Evolutionary conservation across 495 filamentous ascomycete genomes (phyloP).

Genomic region (Neurospora africana): DNA sequence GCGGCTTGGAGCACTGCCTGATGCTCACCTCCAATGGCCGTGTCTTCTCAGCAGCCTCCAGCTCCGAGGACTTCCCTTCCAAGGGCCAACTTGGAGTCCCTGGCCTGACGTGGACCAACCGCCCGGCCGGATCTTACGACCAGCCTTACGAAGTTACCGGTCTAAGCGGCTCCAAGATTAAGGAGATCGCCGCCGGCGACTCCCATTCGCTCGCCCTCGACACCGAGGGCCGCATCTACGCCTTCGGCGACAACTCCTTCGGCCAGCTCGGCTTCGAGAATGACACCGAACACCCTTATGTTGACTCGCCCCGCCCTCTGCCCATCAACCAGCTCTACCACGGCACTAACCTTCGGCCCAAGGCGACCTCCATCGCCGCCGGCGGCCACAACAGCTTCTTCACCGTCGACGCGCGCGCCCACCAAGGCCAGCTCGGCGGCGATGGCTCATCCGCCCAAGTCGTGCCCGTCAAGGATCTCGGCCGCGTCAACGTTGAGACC

Average conservation of each 20-base stretch:
- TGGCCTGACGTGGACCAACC: slow-evolving; percentile 66
- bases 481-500: slow-evolving; percentile 56
- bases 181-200: slow-evolving; percentile 71
- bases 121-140: slow-evolving; percentile 70
- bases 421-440: not conserved
- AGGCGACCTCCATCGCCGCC: slow-evolving; percentile 64
- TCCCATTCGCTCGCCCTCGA: slow-evolving; percentile 75
- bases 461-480: slow-evolving; percentile 28
- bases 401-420: slow-evolving; percentile 61
- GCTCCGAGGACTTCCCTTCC: slow-evolving; percentile 64
- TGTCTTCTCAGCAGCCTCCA: slow-evolving; percentile 74
- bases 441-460: not conserved
- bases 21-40: slow-evolving; percentile 78
- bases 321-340: slow-evolving; percentile 61
- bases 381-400: slow-evolving; percentile 83
- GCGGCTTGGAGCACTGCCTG: slow-evolving; percentile 75
- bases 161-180: slow-evolving; percentile 47
- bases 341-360: slow-evolving; percentile 45
- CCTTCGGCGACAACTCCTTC: slow-evolving; percentile 80
- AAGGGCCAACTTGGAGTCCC: slow-evolving; percentile 81
- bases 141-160: slow-evolving; percentile 54
- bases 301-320: slow-evolving; percentile 60
- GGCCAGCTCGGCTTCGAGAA: slow-evolving; percentile 78
- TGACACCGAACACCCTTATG: slow-evolving; percentile 44
- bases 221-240: slow-evolving; percentile 63